Conservation (phyloP, 345 rosid species). For the Eucalyptus camaldulensis region DNA sequence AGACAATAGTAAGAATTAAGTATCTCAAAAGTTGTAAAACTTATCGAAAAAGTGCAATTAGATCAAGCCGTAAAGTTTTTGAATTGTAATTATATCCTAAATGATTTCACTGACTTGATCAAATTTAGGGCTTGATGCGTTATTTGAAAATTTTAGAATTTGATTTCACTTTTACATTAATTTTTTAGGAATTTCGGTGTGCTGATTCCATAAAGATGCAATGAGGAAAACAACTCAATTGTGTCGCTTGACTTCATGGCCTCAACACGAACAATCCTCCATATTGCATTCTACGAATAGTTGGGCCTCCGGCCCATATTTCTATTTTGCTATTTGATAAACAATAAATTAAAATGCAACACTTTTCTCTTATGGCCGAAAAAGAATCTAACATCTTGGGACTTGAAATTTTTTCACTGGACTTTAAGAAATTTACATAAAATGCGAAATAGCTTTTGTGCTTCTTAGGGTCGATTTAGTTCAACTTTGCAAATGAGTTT, state of each 20-base stretch:
- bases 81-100: not conserved
- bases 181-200: too few species aligned
- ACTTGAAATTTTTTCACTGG: not conserved
- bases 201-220: not conserved
- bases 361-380: not conserved
- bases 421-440: not conserved
- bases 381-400: not conserved
- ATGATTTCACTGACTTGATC: not conserved
- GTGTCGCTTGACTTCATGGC: conserved; percentile 43
- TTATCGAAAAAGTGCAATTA: not conserved
- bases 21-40: not conserved
- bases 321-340: not conserved
- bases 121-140: not conserved
- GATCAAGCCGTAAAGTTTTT: accelerated
- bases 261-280: conserved; percentile 1
- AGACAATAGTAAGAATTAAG: not conserved
- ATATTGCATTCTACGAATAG: not conserved
- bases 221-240: conserved; percentile 17
- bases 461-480: not conserved
- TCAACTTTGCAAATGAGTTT: too few species aligned
- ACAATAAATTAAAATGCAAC: not conserved
- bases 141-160: not conserved
- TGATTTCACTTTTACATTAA: not conserved
- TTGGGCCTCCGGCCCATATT: not conserved
- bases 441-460: not conserved